A percentile compares a stretch with the other conserved stretches of the same genome.
Evolutionary conservation across 495 filamentous ascomycete species (phyloP).

Genomic region (Talaromyces nanjingensis): DNA sequence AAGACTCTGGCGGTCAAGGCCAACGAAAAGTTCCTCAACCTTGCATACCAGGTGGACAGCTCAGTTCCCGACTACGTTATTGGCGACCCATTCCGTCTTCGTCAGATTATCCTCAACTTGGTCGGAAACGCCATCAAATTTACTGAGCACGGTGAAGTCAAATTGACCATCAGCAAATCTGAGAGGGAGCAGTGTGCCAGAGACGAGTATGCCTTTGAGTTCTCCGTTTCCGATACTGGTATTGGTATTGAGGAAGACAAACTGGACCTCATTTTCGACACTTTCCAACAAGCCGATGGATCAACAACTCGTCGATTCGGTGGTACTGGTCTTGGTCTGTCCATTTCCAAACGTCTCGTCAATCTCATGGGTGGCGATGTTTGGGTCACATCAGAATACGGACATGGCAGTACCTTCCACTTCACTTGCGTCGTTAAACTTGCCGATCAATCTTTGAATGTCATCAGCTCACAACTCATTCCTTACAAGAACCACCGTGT

Average conservation of each 20-base stretch:
- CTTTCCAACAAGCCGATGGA: constrained; percentile 98
- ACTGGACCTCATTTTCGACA: constrained; percentile 96
- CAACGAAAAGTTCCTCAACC: constrained; percentile 91
- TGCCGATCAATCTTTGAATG: constrained; percentile 71
- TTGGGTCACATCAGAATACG: constrained; percentile 93
- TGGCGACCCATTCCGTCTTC: constrained; percentile 91
- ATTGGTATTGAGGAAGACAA: constrained; percentile 97
- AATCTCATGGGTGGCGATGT: constrained; percentile 97
- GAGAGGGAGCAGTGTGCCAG: constrained; percentile 57
- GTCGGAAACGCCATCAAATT: constrained; percentile 74
- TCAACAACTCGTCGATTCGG: constrained; percentile 96
- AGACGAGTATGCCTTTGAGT: constrained; percentile 89
- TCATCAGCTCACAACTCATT: constrained; percentile 75
- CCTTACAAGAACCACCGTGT: constrained; percentile 87
- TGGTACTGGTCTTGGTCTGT: constrained; percentile 90
- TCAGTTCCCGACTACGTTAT: constrained; percentile 95
- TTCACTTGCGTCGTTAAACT: constrained; percentile 93
- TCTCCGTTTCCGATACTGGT: constrained; percentile 93
- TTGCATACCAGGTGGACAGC: constrained; percentile 91
- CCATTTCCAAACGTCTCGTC: constrained; percentile 92
- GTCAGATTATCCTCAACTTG: constrained; percentile 76
- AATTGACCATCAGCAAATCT: constrained; percentile 77
- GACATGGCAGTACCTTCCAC: constrained; percentile 90
- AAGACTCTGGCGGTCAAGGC: constrained; percentile 95
- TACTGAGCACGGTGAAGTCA: constrained; percentile 95